Evolutionary conservation across 306 rosid genomes (phyloP).

Genomic region (Lathyrus sativus): DNA sequence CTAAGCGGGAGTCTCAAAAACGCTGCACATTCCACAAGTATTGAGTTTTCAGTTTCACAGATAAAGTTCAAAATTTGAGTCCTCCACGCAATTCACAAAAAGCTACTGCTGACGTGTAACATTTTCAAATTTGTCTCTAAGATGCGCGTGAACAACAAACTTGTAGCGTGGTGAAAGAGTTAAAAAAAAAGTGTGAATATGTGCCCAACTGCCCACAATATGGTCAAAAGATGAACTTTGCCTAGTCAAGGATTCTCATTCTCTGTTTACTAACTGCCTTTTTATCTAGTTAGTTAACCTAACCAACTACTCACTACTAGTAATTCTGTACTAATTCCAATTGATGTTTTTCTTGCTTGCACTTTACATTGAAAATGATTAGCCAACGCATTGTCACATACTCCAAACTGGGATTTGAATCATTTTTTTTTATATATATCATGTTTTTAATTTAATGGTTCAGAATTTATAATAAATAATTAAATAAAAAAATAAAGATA

Average conservation of each 20-base stretch:
- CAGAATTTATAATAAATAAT: too few relatives aligned
- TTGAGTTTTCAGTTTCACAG: conserved; percentile 22
- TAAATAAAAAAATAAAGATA: too few relatives aligned
- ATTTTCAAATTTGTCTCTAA: neutral
- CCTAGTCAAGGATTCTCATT: conserved; percentile 5
- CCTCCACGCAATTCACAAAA: conserved; percentile 37
- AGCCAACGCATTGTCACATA: conserved; percentile 31
- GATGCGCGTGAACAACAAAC: too few relatives aligned
- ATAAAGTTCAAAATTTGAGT: neutral
- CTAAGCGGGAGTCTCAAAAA: conserved; percentile 32
- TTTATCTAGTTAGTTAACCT: conserved; percentile 31
- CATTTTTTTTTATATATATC: too few relatives aligned
- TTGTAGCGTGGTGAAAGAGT: conserved; percentile 13
- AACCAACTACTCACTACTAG: conserved; percentile 38
- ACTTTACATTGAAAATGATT: neutral
- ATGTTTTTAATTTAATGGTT: too few relatives aligned
- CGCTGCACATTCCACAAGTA: conserved; percentile 34
- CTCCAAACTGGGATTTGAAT: too few relatives aligned
- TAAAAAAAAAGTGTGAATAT: neutral
- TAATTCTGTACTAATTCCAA: conserved; percentile 22
- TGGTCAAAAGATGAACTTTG: conserved; percentile 27
- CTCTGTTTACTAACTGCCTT: conserved; percentile 35
- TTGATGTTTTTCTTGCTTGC: conserved; percentile 23
- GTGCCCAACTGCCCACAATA: neutral
- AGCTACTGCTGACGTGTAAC: conserved; percentile 5